These are phyloP conservation scores for Begonia loranthoides DNA, from an alignment of 306 rosid species.

Conservation along the genomic window DNA sequence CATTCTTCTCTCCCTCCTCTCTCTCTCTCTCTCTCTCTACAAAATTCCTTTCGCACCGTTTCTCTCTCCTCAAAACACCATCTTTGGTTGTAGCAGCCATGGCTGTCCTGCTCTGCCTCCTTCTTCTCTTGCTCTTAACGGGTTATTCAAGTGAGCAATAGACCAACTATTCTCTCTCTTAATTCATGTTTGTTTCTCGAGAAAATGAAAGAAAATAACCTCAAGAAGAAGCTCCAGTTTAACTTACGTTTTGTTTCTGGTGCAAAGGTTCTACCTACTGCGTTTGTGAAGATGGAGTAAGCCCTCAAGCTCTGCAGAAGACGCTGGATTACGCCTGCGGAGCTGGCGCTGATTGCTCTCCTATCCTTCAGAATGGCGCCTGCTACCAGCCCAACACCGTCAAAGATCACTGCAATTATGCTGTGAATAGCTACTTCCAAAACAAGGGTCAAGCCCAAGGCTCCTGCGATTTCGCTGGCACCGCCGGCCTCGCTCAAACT, in stretches of 20 bases:
- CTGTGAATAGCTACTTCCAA: conserved; percentile 88
- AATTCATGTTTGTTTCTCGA: neutral
- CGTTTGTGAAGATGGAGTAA: conserved; percentile 64
- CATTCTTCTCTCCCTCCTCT: too few species aligned
- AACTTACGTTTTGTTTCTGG: neutral
- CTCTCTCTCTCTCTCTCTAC: too few species aligned
- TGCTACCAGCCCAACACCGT: conserved; percentile 80
- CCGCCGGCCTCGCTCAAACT: conserved; percentile 27
- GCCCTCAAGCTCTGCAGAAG: conserved; percentile 54
- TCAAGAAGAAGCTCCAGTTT: neutral
- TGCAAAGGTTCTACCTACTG: conserved; percentile 62
- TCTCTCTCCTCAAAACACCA: too few species aligned
- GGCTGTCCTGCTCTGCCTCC: conserved; percentile 25
- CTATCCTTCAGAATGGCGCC: conserved; percentile 46
- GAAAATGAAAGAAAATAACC: neutral
- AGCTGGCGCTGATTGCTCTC: conserved; percentile 83
- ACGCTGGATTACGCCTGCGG: conserved; percentile 92
- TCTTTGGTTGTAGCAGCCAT: conserved; percentile 13
- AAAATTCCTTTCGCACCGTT: too few species aligned
- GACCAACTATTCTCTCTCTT: neutral
- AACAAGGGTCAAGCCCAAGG: conserved; percentile 43
- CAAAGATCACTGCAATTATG: conserved; percentile 80
- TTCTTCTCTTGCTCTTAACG: conserved; percentile 30
- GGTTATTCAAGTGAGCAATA: conserved; percentile 46
- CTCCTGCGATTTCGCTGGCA: conserved; percentile 68